Evolutionary conservation across 352 stramenopile genomes (phyloP), one percentile per base, ranked within the genome.

Genomic region (Phytophthora palmivora): DNA sequence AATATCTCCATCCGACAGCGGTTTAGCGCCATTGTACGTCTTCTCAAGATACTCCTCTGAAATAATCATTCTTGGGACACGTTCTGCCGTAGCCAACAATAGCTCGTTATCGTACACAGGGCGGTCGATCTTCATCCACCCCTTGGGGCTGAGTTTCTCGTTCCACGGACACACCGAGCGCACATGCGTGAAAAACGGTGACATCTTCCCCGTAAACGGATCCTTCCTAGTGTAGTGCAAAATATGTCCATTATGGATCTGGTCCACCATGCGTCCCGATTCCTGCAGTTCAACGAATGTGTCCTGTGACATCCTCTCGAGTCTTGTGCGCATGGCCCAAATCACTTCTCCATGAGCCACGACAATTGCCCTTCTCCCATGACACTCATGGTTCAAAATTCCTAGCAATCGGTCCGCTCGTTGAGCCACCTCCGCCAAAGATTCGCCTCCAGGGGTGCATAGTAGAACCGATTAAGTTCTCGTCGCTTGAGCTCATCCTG

Each of bases 161-260:
- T 96, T 95, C 88, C 88, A 96, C 15, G 88, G 88, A 70, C 88
- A 96, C 43, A 96, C 87, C 0, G 87, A 95, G n/a, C 88, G 88
- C 67, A 96, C 84, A 57, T 95, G 85, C 37, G 87, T 93, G 45
- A 96, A 96, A 53, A 79, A 94, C n/a, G 87, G 82, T n/a, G 84
- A 80, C 65, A 92, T 82, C 32, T 80, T 78, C 4, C 84, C 83
- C 0, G 83, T 94, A 21, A 60, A 52, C n/a, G 89, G 89, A 50
- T 96, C 74, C 2, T 62, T 78, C 12, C 89, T 80, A 26, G 87
- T 95, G 74, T 95, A 96, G 63, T 95, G 87, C 49, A 96, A 65
- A 46, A 96, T 90, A 53, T 95, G 86, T 4, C 87, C 89, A 58
- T 96, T 96, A 68, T 96, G 84, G 39, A 96, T 91, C 74, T 95